Percentiles rank a stretch among this genome's conserved stretches.
Conservation (phyloP, 352 stramenopile genomes). For the Pythium dissotocum region DNA sequence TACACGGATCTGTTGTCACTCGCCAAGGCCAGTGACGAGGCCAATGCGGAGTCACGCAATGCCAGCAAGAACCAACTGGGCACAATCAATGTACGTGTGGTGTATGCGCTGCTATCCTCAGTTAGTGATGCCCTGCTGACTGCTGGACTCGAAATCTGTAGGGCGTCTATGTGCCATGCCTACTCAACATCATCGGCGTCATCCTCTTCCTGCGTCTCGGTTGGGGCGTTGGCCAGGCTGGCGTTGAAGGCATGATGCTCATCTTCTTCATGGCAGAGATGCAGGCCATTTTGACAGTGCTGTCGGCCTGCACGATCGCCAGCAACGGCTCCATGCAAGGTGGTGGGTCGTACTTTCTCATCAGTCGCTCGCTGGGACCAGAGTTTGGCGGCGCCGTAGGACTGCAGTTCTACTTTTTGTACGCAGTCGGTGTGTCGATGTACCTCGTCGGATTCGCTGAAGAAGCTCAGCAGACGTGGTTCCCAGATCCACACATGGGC, state of each 20-base stretch:
- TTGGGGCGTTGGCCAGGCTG: slow-evolving; percentile 84
- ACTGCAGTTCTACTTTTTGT: slow-evolving; percentile 89
- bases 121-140: neutral
- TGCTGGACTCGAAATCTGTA: slow-evolving; percentile 9
- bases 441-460: slow-evolving; percentile 83
- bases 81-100: slow-evolving; percentile 42
- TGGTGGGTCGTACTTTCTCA: slow-evolving; percentile 64
- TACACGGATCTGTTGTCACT: slow-evolving; percentile 54
- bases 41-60: neutral
- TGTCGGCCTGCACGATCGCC: slow-evolving; percentile 81
- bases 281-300: slow-evolving; percentile 71
- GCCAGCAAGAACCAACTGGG: slow-evolving; percentile 36
- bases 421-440: slow-evolving; percentile 68
- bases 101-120: neutral
- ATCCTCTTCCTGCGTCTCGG: slow-evolving; percentile 89
- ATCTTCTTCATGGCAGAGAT: slow-evolving; percentile 72
- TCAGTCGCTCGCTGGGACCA: slow-evolving; percentile 70
- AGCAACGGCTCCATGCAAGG: slow-evolving; percentile 86
- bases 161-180: slow-evolving; percentile 87
- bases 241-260: slow-evolving; percentile 64
- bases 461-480: slow-evolving; percentile 58
- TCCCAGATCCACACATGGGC: slow-evolving; percentile 36
- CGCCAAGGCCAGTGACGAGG: slow-evolving; percentile 9
- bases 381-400: slow-evolving; percentile 90
- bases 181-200: slow-evolving; percentile 91